Evolutionary conservation across 805 yeast species (phyloP).

Genomic region (Phaffomyces thermotolerans): DNA sequence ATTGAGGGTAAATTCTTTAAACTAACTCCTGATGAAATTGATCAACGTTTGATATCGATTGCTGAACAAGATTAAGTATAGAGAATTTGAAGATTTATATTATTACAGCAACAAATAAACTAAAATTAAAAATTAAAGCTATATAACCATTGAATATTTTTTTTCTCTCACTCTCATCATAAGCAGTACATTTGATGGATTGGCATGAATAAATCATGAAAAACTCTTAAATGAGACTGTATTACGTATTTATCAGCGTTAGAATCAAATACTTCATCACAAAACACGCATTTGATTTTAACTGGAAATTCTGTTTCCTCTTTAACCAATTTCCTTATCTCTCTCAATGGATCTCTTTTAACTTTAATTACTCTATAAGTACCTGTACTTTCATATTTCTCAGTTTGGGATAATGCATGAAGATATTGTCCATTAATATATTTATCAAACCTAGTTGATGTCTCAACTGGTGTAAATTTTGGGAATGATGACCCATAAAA

Average conservation of each 20-base stretch:
- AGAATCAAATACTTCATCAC: too few relatives aligned
- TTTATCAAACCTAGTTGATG: not conserved
- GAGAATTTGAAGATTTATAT: not conserved
- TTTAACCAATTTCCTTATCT: too few relatives aligned
- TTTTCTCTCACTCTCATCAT: too few relatives aligned
- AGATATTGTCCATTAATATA: not conserved
- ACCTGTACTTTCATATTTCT: not conserved
- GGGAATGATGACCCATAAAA: too few relatives aligned
- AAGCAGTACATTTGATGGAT: too few relatives aligned
- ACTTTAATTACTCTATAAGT: not conserved
- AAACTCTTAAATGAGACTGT: too few relatives aligned
- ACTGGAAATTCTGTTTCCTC: too few relatives aligned
- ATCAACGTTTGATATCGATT: slow-evolving; percentile 85
- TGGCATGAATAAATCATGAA: too few relatives aligned
- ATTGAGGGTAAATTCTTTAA: slow-evolving; percentile 60
- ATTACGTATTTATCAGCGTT: too few relatives aligned
- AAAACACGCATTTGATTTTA: too few relatives aligned
- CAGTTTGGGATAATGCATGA: not conserved
- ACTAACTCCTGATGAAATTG: slow-evolving; percentile 81
- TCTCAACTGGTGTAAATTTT: not conserved
- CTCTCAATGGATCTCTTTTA: not conserved
- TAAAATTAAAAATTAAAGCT: not conserved
- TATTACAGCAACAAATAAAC: not conserved
- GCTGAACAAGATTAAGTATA: slow-evolving; percentile 82
- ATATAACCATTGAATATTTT: too few relatives aligned